phyloP scores from a whole-genome alignment of 2,329 filamentous ascomycete genomes.

The Scytalidium sp. region DNA sequence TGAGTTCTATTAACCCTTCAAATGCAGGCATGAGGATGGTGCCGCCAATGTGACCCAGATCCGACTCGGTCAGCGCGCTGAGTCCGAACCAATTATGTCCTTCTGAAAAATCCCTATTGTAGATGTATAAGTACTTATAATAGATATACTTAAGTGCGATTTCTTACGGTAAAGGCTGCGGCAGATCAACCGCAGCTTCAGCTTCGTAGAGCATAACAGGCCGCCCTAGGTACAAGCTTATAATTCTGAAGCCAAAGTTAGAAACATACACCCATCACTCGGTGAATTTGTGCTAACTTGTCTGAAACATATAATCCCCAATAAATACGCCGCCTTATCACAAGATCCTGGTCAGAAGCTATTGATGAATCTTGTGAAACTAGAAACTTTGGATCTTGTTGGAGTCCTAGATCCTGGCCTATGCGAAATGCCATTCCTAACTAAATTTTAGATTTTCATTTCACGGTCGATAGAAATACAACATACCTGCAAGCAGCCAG shows the following conservation, averaged over 20 bases:
- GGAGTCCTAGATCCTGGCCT: conserved; percentile 27
- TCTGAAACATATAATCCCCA: conserved; percentile 29
- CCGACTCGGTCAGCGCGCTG: too few species aligned
- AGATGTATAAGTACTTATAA: too few species aligned
- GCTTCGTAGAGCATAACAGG: conserved; percentile 5
- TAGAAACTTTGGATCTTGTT: conserved; percentile 23
- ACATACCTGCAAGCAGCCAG: conserved; percentile 24
- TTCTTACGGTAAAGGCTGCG: too few species aligned
- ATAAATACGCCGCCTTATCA: conserved; percentile 26
- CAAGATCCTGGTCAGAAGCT: conserved; percentile 19
- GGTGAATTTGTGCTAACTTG: conserved; percentile 9
- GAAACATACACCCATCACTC: neutral
- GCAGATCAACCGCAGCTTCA: conserved; percentile 3
- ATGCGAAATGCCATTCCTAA: conserved; percentile 29
- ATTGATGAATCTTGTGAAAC: conserved; percentile 17
- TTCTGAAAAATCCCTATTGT: too few species aligned
- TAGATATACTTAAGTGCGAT: too few species aligned
- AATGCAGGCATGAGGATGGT: too few species aligned
- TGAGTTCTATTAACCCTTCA: too few species aligned
- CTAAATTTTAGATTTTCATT: neutral
- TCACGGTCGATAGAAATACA: neutral
- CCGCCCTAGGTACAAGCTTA: conserved; percentile 12
- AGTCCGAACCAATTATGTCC: too few species aligned
- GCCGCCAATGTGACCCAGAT: too few species aligned
- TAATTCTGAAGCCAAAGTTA: conserved; percentile 2